phyloP scores from a whole-genome alignment of 345 rosid species.

The Camelina neglecta region DNA sequence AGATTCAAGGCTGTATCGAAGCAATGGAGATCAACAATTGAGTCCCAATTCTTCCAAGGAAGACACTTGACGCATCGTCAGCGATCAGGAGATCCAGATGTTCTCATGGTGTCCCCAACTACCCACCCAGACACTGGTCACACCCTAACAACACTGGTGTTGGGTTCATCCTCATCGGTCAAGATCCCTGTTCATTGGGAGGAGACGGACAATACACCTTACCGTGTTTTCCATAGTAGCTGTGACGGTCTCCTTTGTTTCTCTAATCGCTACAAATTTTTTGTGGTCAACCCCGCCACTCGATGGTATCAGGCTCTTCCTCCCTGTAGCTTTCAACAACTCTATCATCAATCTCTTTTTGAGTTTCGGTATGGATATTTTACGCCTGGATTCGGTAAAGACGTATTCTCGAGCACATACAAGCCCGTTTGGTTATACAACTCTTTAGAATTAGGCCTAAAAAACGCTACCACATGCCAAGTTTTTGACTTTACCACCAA shows the following conservation, averaged over 20 bases:
- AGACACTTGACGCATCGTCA: background rate
- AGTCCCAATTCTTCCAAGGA: background rate
- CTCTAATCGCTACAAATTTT: background rate
- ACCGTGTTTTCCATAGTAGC: background rate
- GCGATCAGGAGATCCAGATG: slow-evolving; percentile 10
- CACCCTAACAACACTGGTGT: background rate
- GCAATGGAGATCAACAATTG: background rate
- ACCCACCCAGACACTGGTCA: too few relatives aligned
- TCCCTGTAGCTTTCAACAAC: background rate
- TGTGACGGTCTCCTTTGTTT: background rate
- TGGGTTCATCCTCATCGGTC: background rate
- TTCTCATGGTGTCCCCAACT: background rate
- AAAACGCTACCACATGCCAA: background rate
- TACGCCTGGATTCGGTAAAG: background rate
- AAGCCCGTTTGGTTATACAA: background rate
- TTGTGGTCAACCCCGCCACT: background rate
- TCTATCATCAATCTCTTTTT: background rate
- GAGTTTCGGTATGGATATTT: accelerated
- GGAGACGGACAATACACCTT: background rate
- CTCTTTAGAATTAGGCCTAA: background rate
- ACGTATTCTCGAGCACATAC: background rate
- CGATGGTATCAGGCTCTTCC: background rate
- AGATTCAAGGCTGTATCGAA: background rate
- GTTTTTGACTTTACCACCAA: background rate
- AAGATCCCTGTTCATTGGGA: background rate